Percentiles rank a stretch among this genome's conserved stretches.
Conservation (phyloP, 1,284 basidiomycete species). For the Sanguinoderma infundibulare region DNA sequence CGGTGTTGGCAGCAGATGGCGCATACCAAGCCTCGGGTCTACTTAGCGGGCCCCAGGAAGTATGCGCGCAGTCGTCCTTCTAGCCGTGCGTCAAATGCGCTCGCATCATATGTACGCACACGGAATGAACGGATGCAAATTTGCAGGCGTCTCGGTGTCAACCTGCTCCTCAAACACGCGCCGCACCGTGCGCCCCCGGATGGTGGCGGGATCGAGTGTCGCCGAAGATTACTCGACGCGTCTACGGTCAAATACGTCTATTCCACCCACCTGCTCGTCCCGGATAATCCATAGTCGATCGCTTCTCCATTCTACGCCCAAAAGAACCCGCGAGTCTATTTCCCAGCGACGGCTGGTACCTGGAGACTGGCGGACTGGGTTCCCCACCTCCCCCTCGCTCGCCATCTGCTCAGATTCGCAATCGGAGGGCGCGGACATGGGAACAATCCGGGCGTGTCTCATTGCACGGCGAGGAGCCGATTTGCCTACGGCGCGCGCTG, state of each 20-base stretch:
- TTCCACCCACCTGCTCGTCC: not conserved
- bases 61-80: not conserved
- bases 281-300: not conserved
- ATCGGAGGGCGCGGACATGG: no score
- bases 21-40: no score
- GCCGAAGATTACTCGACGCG: not conserved
- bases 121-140: not conserved
- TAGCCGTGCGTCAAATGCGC: not conserved
- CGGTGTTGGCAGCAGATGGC: not conserved
- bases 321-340: conserved; percentile 4
- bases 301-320: not conserved
- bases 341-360: not conserved
- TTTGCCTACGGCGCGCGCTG: conserved; percentile 5
- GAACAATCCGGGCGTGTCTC: not conserved
- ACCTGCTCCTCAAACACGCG: not conserved
- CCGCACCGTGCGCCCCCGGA: no score
- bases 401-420: no score
- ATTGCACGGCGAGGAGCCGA: conserved; percentile 8
- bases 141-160: not conserved
- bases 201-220: not conserved
- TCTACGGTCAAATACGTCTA: no score
- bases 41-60: no score
- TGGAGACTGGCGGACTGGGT: not conserved
- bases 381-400: no score
- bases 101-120: not conserved